Evolutionary conservation across 441 rosid genomes (phyloP), one percentile per base, ranked within the genome.

Genomic region (Omphalea diandra): DNA sequence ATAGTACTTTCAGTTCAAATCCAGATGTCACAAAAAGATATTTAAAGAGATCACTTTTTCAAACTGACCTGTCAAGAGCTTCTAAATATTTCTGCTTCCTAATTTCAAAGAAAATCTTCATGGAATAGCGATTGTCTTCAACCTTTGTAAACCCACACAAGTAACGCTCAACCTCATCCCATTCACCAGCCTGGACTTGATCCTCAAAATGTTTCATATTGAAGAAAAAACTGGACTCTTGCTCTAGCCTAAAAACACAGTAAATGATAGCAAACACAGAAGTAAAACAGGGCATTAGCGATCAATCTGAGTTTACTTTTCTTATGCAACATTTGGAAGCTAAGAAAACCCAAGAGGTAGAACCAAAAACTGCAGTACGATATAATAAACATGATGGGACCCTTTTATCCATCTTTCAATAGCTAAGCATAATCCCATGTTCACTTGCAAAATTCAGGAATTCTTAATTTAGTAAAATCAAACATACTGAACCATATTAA

Each of bases 131-230:
- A 70, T 92, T 92, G 63, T 92, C 97, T 73, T 90, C 97, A 29
- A 88, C 89, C 78, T 90, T 92, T 7, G 98, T 92, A 77, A 87
- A 92, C 22, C 97, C 94, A 65, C 94, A 84, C 6, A 92, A 70
- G 63, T 92, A 92, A 77, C 90, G 90, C 85, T 92, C 97, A 0
- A 92, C 90, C 73, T 92, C 93, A 43, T 90, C 94, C 97, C 96
- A 92, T 74, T 92, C 97, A 41, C 94, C 97, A 71, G 76, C 76
- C 50, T 66, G 76, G 50, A 73, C 84, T 88, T 58, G 88, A 56
- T 92, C 96, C 77, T 92, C 96, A 67, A 92, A 92, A 71, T 86
- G 85, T 79, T 86, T 81, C 96, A 88, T 88, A 75, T 90, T 88
- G 90, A 92, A 92, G 93, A 79, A 90, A 84, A 83, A 88, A 8